Evolutionary conservation across 345 rosid genomes (phyloP), one percentile per base, ranked within the genome.

Genomic region (Eucalyptus cloeziana): DNA sequence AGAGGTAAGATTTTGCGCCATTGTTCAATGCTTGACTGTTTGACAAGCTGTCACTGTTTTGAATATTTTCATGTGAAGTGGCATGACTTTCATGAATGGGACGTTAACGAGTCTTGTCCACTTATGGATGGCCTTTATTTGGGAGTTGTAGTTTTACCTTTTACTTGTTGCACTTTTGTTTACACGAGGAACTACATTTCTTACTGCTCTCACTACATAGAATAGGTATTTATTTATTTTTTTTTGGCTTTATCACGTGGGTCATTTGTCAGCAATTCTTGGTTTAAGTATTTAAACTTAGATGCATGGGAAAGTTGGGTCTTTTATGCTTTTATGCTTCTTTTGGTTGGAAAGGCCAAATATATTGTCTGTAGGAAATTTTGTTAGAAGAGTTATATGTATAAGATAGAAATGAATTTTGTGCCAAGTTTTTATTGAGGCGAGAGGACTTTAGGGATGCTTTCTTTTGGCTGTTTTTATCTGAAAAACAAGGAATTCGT

Each of bases 1-100:
- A 94, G 99, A 97, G 88, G 99, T 98, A 89, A 21, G 33, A n/a
- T 37, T 67, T 76, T 76, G 24, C 3, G 7, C 47, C 45, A 37
- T 10, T 37, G 47, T 76, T 37, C 83, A 37, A 37, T 76, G 24
- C 7, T 76, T 22, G 3, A 76, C 45, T 6, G 13, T 76, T 76
- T 37, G 43, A 37, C 47, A 76, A 40, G 15, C 83, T 76, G 47
- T 19, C 83, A 76, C 27, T 5, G 13, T 76, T 37, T 76, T 76
- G 47, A 37, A 17, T 10, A 21, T 71, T 76, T 76, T 12, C 14
- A 22, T 37, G 47, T 76, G 22, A n/a, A 37, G 22, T 37, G 83
- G 83, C 8, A 37, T 76, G 45, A 24, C 3, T 76, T 37, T 76
- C 0, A 8, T 37, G 24, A 11, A 76, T 2, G 7, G 47, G 83